Conservation (phyloP, 2,329 filamentous ascomycete species). For the Aspergillus floridensis region DNA sequence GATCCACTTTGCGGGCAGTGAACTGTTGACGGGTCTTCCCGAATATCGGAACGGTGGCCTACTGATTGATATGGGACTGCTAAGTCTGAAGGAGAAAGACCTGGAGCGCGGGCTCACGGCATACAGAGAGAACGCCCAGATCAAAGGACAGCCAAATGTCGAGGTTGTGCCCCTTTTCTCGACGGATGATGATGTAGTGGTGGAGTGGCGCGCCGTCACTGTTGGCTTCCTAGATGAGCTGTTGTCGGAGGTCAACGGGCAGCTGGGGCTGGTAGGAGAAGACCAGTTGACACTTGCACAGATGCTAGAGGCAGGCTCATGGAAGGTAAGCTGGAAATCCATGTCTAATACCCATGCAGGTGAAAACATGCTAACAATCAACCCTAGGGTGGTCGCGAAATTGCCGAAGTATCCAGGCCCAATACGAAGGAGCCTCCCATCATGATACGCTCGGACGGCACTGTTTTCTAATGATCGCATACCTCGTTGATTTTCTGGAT, state of each 20-base stretch:
- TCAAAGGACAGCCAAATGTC: constrained; percentile 68
- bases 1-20: constrained; percentile 75
- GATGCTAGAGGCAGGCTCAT: constrained; percentile 91
- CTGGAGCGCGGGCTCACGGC: constrained; percentile 67
- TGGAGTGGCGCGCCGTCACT: constrained; percentile 75
- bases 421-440: constrained; percentile 97
- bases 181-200: constrained; percentile 72
- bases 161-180: constrained; percentile 73
- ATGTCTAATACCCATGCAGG: too few species aligned
- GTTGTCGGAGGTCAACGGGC: constrained; percentile 64
- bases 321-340: constrained; percentile 69
- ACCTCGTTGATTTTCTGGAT: constrained; percentile 21
- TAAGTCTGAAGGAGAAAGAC: constrained; percentile 71
- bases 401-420: constrained; percentile 90
- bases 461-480: constrained; percentile 69
- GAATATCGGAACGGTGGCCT: constrained; percentile 92
- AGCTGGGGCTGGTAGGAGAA: constrained; percentile 65
- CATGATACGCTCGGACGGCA: constrained; percentile 92
- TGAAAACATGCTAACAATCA: constrained; percentile 30
- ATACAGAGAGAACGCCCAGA: constrained; percentile 68
- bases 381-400: constrained; percentile 78
- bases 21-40: constrained; percentile 80
- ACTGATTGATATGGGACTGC: constrained; percentile 77
- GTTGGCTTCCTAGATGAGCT: constrained; percentile 73
- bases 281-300: constrained; percentile 76